Conservation (phyloP, 2,329 filamentous ascomycete genomes). For the Aquanectria penicillioides region DNA sequence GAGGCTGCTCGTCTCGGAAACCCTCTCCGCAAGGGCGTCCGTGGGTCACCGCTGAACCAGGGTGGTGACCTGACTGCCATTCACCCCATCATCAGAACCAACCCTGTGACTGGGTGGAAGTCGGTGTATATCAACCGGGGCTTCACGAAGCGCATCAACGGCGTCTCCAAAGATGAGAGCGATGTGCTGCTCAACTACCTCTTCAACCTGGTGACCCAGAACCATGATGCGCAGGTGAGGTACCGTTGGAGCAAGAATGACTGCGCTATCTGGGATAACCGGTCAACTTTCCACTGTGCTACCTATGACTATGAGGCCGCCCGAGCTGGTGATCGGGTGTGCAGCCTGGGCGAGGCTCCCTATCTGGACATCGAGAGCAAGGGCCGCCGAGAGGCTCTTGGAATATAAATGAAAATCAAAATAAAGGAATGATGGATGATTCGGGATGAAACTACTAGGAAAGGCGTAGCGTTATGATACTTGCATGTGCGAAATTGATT, state of each 20-base stretch:
- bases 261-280: slow-evolving; percentile 74
- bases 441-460: not conserved
- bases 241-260: slow-evolving; percentile 64
- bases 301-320: slow-evolving; percentile 68
- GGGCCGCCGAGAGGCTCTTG: slow-evolving; percentile 51
- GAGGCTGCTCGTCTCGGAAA: slow-evolving; percentile 59
- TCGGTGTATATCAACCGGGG: slow-evolving; percentile 61
- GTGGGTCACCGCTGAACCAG: slow-evolving; percentile 67
- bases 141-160: slow-evolving; percentile 65
- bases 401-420: slow-evolving; percentile 11
- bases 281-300: slow-evolving; percentile 60
- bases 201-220: slow-evolving; percentile 60
- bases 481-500: slow-evolving; percentile 5
- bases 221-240: slow-evolving; percentile 67
- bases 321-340: slow-evolving; percentile 54
- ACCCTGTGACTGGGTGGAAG: slow-evolving; percentile 69
- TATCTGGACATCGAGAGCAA: slow-evolving; percentile 52
- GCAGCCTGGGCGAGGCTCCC: slow-evolving; percentile 55
- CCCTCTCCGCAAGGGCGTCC: slow-evolving; percentile 53
- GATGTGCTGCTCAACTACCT: slow-evolving; percentile 61
- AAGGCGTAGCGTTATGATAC: not conserved
- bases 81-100: slow-evolving; percentile 67
- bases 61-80: slow-evolving; percentile 60
- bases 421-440: not conserved
- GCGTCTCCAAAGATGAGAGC: slow-evolving; percentile 63